These are phyloP conservation scores for Corniculantispora saksenae DNA, from an alignment of 2,329 filamentous ascomycete genomes.

Conservation along the genomic window DNA sequence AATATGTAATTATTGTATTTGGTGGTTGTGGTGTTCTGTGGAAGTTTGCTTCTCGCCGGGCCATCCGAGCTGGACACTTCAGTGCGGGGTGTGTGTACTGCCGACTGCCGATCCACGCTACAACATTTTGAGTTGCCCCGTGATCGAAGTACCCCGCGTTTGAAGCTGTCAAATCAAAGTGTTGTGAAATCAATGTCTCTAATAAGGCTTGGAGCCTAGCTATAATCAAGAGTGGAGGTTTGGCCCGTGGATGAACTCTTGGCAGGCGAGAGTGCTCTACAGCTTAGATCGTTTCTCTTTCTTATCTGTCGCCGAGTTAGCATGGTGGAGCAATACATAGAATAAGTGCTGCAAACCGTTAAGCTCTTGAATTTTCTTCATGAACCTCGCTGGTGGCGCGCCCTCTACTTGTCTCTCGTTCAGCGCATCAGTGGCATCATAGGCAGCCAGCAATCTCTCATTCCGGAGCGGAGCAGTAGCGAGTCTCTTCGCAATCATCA, in stretches of 20 bases:
- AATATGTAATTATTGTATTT: not conserved
- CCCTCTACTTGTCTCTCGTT: not conserved
- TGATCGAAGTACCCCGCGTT: not conserved
- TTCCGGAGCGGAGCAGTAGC: slow-evolving; percentile 3
- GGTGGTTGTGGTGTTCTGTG: not conserved
- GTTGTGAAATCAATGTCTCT: too few relatives aligned
- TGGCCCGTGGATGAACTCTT: too few relatives aligned
- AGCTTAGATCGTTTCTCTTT: slow-evolving; percentile 1
- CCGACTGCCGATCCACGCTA: not conserved
- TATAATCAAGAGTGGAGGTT: too few relatives aligned
- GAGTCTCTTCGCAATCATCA: slow-evolving; percentile 14
- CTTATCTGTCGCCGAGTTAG: not conserved
- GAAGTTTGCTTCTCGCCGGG: not conserved
- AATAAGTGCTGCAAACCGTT: not conserved
- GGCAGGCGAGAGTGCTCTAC: too few relatives aligned
- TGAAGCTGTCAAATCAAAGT: not conserved
- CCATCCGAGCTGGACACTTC: not conserved
- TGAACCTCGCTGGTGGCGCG: slow-evolving; percentile 1
- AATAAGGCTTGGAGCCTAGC: too few relatives aligned
- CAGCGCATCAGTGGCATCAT: slow-evolving; percentile 10
- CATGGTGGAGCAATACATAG: too few relatives aligned
- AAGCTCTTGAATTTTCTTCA: slow-evolving; percentile 6
- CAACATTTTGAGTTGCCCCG: not conserved
- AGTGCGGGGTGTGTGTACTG: not conserved
- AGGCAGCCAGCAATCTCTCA: slow-evolving; percentile 10